A percentile compares a stretch with the other conserved stretches of the same genome.
Evolutionary conservation across 192 early-diverging fungal genomes (phyloP).

Genomic region (Radiomyces spectabilis): DNA sequence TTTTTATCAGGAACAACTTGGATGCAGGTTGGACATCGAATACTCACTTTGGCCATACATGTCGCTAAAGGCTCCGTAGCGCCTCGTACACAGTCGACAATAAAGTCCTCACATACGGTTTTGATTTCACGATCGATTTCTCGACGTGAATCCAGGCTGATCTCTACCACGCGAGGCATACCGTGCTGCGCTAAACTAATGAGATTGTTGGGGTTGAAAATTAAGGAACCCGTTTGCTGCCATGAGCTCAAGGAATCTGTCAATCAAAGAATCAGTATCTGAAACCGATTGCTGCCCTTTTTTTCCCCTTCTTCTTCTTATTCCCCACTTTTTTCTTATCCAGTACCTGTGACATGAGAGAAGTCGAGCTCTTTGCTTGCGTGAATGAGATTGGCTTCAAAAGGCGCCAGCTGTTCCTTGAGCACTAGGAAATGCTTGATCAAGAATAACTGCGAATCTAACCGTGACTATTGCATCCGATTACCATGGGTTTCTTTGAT

Average conservation of each 20-base stretch:
- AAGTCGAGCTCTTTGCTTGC: conserved; percentile 65
- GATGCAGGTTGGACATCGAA: too few relatives aligned
- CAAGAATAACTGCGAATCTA: conserved; percentile 75
- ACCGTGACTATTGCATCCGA: conserved; percentile 5
- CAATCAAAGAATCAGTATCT: not conserved
- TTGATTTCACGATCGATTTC: conserved; percentile 66
- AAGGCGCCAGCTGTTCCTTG: conserved; percentile 73
- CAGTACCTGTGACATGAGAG: conserved; percentile 45
- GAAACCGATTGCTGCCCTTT: not conserved
- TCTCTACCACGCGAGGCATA: conserved; percentile 18
- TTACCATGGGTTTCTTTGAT: not conserved
- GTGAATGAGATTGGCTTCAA: conserved; percentile 70
- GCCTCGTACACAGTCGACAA: conserved; percentile 54
- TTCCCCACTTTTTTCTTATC: not conserved
- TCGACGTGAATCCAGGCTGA: conserved; percentile 35
- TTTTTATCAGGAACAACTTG: too few relatives aligned
- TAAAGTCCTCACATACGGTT: conserved; percentile 69
- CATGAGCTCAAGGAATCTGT: conserved; percentile 8
- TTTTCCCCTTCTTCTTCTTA: not conserved
- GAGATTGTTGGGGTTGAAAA: conserved; percentile 21
- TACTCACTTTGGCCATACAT: conserved; percentile 40
- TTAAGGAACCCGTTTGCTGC: conserved; percentile 8
- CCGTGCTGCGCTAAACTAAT: conserved; percentile 21
- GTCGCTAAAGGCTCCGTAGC: conserved; percentile 54
- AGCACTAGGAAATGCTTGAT: conserved; percentile 84